Percentiles rank a stretch among this genome's conserved stretches.
Conservation (phyloP, 345 rosid species). For the Combretum micranthum region DNA sequence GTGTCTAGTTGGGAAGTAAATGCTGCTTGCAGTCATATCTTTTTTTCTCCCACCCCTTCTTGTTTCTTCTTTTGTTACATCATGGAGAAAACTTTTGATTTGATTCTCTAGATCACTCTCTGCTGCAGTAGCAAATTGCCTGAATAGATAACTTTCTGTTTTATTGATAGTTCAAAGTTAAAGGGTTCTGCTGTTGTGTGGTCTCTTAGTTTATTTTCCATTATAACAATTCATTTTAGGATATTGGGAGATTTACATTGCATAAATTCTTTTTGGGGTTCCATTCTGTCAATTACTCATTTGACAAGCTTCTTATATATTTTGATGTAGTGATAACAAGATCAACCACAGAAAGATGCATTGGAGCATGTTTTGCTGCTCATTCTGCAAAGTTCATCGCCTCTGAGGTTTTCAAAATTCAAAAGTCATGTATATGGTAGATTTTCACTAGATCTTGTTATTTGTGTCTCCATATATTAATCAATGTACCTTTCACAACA, state of each 20-base stretch:
- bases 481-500: no score
- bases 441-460: no score
- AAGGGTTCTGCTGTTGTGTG: no score
- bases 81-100: background rate
- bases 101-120: background rate
- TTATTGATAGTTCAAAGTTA: no score
- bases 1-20: background rate
- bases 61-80: background rate
- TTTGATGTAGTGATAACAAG: conserved; percentile 49
- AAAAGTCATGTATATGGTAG: no score
- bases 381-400: conserved; percentile 49
- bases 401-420: conserved; percentile 11
- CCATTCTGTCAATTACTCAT: no score
- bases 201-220: no score
- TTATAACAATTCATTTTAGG: no score
- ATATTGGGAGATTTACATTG: no score
- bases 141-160: background rate
- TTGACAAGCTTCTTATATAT: background rate
- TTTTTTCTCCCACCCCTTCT: background rate
- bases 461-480: no score
- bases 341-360: conserved; percentile 42
- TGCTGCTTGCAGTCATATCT: background rate
- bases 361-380: conserved; percentile 50
- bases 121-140: background rate
- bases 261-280: no score